Evolutionary conservation across 768 basidiomycete genomes (phyloP).

Genomic region (Pleurotus salmoneostramineus): DNA sequence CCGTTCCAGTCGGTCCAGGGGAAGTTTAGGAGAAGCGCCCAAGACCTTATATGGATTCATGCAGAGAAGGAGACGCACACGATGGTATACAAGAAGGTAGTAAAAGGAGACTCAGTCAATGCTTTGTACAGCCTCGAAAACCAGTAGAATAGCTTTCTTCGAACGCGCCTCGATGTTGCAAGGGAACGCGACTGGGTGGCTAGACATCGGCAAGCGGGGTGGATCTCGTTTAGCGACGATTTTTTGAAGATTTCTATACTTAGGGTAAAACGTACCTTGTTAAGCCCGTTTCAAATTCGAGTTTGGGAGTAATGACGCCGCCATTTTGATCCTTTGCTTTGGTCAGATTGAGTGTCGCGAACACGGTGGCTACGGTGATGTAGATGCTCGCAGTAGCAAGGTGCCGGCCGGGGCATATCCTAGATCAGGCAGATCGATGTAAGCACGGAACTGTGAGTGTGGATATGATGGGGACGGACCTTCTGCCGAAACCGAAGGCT

Average conservation of each 20-base stretch:
- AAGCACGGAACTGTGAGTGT: background rate
- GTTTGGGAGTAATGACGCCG: constrained; percentile 31
- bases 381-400: constrained; percentile 44
- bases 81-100: background rate
- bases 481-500: constrained; percentile 6
- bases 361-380: constrained; percentile 40
- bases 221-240: background rate
- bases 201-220: background rate
- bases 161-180: constrained; percentile 11
- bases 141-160: background rate
- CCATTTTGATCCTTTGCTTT: constrained; percentile 34
- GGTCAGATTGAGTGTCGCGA: constrained; percentile 40
- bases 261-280: constrained; percentile 31
- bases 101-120: background rate
- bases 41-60: background rate
- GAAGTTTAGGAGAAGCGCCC: background rate
- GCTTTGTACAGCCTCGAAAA: background rate
- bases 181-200: constrained; percentile 10
- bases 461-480: background rate
- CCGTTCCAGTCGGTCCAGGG: background rate
- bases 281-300: constrained; percentile 36
- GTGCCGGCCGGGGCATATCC: constrained; percentile 45
- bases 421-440: background rate
- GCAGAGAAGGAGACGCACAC: background rate
- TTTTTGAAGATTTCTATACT: background rate